Conservation (phyloP, 805 yeast genomes). For the Tetrapisispora phaffii region DNA sequence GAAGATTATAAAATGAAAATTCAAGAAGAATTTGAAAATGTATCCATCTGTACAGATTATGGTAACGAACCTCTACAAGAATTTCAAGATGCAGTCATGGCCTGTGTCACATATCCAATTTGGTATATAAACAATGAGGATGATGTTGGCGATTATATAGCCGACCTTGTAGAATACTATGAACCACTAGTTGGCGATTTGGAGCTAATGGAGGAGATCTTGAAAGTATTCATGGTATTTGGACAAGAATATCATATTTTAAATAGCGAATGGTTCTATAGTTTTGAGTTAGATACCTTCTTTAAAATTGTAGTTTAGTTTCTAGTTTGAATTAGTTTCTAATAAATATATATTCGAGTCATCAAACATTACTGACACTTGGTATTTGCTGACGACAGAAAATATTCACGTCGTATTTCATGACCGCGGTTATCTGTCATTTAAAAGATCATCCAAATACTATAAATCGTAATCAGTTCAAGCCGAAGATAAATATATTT, state of each 20-base stretch:
- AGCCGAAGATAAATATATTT: too few relatives aligned
- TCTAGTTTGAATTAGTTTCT: too few relatives aligned
- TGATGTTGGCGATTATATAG: neutral
- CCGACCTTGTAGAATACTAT: neutral
- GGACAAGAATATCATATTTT: neutral
- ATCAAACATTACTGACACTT: neutral
- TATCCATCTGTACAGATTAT: neutral
- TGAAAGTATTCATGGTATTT: neutral
- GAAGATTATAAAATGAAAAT: neutral
- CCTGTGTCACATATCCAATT: neutral
- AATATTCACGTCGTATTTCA: neutral
- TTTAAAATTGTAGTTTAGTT: neutral
- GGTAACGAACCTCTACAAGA: neutral
- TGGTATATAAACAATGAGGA: neutral
- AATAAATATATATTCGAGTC: neutral
- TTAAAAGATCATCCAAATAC: too few relatives aligned
- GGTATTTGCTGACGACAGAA: neutral
- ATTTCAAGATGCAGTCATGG: neutral
- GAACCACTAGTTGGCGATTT: neutral
- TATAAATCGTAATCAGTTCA: too few relatives aligned
- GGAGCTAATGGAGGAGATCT: neutral
- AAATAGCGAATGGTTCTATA: neutral
- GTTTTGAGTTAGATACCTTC: neutral
- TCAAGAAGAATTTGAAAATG: neutral
- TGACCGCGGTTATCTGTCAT: neutral